A percentile compares a stretch with the other conserved stretches of the same genome.
These are phyloP conservation scores for Thalia dealbata DNA, from an alignment of 176 grass and related monocot genomes.

Conservation along the genomic window DNA sequence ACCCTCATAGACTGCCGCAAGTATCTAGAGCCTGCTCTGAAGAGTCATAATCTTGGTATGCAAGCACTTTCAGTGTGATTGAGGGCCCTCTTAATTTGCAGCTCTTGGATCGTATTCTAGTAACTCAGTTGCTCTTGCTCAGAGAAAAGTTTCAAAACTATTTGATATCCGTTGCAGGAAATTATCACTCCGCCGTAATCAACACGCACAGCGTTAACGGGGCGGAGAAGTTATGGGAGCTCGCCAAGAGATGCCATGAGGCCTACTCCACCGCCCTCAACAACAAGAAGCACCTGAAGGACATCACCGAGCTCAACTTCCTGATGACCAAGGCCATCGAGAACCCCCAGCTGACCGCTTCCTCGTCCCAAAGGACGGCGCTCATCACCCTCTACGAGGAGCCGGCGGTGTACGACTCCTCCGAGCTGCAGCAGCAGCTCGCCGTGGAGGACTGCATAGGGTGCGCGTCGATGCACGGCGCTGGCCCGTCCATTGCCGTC, in stretches of 20 bases:
- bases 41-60: slow-evolving; percentile 57
- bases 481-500: slow-evolving; percentile 54
- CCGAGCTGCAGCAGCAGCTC: slow-evolving; percentile 29
- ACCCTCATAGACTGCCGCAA: slow-evolving; percentile 68
- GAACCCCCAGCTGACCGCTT: slow-evolving; percentile 55
- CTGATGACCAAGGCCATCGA: slow-evolving; percentile 75
- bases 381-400: slow-evolving; percentile 76
- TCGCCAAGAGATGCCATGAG: slow-evolving; percentile 61
- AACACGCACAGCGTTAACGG: slow-evolving; percentile 57
- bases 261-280: slow-evolving; percentile 41
- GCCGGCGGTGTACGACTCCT: slow-evolving; percentile 23
- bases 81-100: too few species aligned
- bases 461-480: slow-evolving; percentile 56
- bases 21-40: slow-evolving; percentile 51
- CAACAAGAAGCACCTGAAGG: slow-evolving; percentile 78
- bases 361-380: slow-evolving; percentile 52
- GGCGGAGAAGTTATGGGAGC: slow-evolving; percentile 58
- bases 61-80: slow-evolving; percentile 2
- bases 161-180: slow-evolving; percentile 25
- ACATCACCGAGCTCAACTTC: slow-evolving; percentile 75
- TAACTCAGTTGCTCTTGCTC: too few species aligned
- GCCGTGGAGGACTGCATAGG: slow-evolving; percentile 58
- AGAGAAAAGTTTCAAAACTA: too few species aligned
- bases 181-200: slow-evolving; percentile 67
- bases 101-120: too few species aligned